These are phyloP conservation scores for Vanderwaltozyma yarrowii DNA, from an alignment of 805 yeast species.

Conservation along the genomic window DNA sequence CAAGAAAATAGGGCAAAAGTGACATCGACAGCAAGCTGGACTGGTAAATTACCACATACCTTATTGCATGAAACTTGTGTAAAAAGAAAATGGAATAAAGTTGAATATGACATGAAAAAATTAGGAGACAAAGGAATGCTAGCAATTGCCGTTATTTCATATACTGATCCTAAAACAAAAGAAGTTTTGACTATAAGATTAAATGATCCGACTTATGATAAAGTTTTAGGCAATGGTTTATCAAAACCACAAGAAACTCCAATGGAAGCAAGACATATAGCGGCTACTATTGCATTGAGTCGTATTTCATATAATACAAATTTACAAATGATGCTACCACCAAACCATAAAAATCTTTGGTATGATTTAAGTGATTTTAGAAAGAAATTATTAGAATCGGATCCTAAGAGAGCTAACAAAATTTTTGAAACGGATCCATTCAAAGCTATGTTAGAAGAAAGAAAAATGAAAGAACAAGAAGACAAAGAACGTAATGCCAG, in stretches of 20 bases:
- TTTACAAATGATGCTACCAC: slow-evolving; percentile 78
- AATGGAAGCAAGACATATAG: slow-evolving; percentile 79
- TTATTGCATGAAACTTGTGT: slow-evolving; percentile 81
- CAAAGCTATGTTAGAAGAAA: slow-evolving; percentile 47
- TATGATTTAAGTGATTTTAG: slow-evolving; percentile 54
- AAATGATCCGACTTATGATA: slow-evolving; percentile 35
- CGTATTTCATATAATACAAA: slow-evolving; percentile 73
- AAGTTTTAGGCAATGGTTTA: slow-evolving; percentile 36
- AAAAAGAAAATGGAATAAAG: slow-evolving; percentile 81
- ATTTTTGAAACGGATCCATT: slow-evolving; percentile 72
- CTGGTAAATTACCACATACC: slow-evolving; percentile 87
- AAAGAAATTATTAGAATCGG: slow-evolving; percentile 35
- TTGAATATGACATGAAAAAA: slow-evolving; percentile 60
- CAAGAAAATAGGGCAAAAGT: slow-evolving; percentile 38
- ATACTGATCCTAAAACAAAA: slow-evolving; percentile 74
- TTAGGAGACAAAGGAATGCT: slow-evolving; percentile 45
- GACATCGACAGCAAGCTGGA: slow-evolving; percentile 72
- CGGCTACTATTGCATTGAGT: slow-evolving; percentile 82
- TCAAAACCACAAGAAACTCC: slow-evolving; percentile 67
- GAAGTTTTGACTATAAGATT: slow-evolving; percentile 50
- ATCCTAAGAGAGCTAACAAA: slow-evolving; percentile 39
- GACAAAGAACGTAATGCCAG: slow-evolving; percentile 39
- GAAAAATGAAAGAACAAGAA: slow-evolving; percentile 34
- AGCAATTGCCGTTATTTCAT: slow-evolving; percentile 54
- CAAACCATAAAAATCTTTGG: slow-evolving; percentile 76